phyloP scores from a whole-genome alignment of 2,329 filamentous ascomycete genomes.

The Ceratocystiopsis brevicomis region DNA sequence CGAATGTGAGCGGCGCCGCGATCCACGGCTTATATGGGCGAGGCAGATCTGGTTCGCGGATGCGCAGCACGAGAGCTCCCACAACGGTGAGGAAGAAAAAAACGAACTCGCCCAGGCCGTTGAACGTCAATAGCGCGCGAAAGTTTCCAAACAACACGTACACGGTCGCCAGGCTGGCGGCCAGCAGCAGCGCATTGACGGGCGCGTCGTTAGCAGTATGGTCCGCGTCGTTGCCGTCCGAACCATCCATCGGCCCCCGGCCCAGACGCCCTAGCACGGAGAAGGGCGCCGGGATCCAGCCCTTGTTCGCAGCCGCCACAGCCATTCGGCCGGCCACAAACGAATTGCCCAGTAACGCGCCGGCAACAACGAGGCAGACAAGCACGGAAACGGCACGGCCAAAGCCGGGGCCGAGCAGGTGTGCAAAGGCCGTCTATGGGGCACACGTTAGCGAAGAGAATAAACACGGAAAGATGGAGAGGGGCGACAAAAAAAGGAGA shows the following conservation, averaged over 20 bases:
- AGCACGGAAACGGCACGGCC: slow-evolving; percentile 35
- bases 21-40: slow-evolving; percentile 37
- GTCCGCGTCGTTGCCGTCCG: neutral
- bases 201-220: slow-evolving; percentile 25
- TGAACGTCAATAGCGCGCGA: slow-evolving; percentile 40
- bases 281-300: slow-evolving; percentile 30
- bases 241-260: neutral
- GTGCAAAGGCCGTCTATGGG: slow-evolving; percentile 32
- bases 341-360: slow-evolving; percentile 42
- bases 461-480: neutral
- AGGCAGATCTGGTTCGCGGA: slow-evolving; percentile 32
- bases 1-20: slow-evolving; percentile 31
- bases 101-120: slow-evolving; percentile 39
- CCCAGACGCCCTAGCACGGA: slow-evolving; percentile 25
- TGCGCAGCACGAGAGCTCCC: slow-evolving; percentile 36
- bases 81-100: slow-evolving; percentile 46
- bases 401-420: slow-evolving; percentile 31
- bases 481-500: neutral
- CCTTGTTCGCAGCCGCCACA: slow-evolving; percentile 34
- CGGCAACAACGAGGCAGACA: slow-evolving; percentile 41
- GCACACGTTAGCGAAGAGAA: neutral
- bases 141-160: slow-evolving; percentile 44
- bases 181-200: slow-evolving; percentile 33
- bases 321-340: slow-evolving; percentile 43
- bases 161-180: slow-evolving; percentile 28